Evolutionary conservation across 352 stramenopile species (phyloP).

Genomic region (Peronospora tabacina): DNA sequence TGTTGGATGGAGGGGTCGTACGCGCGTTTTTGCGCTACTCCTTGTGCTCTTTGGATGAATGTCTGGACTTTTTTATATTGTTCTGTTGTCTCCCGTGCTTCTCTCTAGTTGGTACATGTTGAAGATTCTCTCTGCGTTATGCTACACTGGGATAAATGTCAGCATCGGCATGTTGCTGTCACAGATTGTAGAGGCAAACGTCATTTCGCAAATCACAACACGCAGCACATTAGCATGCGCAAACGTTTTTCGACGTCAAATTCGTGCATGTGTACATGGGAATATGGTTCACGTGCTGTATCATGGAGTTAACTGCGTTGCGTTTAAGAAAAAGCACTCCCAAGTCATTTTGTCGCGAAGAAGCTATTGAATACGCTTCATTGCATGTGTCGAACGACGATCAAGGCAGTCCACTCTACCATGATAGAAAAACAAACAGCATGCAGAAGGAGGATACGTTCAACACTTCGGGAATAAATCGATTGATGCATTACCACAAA

Average conservation of each 20-base stretch:
- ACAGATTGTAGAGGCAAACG: slow-evolving; percentile 59
- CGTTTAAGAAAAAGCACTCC: slow-evolving; percentile 22
- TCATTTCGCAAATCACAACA: slow-evolving; percentile 29
- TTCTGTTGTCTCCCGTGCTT: slow-evolving; percentile 73
- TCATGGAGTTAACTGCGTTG: slow-evolving; percentile 46
- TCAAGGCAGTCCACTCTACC: slow-evolving; percentile 92
- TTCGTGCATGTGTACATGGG: slow-evolving; percentile 2
- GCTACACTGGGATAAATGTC: slow-evolving; percentile 89
- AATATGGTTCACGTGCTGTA: slow-evolving; percentile 28
- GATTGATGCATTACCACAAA: slow-evolving; percentile 88
- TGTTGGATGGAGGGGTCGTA: slow-evolving; percentile 68
- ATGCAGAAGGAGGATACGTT: slow-evolving; percentile 88
- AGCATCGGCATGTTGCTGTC: slow-evolving; percentile 75
- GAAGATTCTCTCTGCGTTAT: slow-evolving; percentile 43
- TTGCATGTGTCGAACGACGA: slow-evolving; percentile 81
- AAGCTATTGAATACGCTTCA: slow-evolving; percentile 52
- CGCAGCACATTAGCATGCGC: slow-evolving; percentile 44
- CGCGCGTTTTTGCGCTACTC: slow-evolving; percentile 66
- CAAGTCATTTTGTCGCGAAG: slow-evolving; percentile 38
- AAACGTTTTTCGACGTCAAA: slow-evolving; percentile 70
- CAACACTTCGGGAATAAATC: slow-evolving; percentile 84
- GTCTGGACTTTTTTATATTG: slow-evolving; percentile 80
- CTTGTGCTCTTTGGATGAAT: slow-evolving; percentile 59
- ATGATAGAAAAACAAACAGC: slow-evolving; percentile 92
- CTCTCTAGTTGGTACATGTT: slow-evolving; percentile 49